Evolutionary conservation across 495 filamentous ascomycete species (phyloP).

Genomic region (Xylaria venustula): DNA sequence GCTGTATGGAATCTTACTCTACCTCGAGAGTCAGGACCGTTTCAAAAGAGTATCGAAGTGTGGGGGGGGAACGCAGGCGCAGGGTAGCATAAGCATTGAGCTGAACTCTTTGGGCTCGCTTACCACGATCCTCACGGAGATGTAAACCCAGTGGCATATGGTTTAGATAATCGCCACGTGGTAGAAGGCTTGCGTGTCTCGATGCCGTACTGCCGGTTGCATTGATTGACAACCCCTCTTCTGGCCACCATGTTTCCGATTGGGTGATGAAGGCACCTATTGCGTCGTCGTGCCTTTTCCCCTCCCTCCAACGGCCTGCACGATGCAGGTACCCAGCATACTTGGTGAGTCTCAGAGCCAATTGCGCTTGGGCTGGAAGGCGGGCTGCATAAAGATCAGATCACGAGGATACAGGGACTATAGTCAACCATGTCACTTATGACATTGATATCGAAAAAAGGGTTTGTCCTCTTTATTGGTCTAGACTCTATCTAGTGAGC

Average conservation of each 20-base stretch:
- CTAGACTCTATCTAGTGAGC: background rate
- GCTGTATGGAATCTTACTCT: no score
- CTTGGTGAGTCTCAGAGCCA: background rate
- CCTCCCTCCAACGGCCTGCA: no score
- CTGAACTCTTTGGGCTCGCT: background rate
- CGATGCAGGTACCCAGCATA: constrained; percentile 7
- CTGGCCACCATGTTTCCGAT: background rate
- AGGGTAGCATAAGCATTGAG: background rate
- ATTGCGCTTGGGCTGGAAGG: background rate
- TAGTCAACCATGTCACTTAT: no score
- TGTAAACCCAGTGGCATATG: no score
- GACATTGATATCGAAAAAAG: background rate
- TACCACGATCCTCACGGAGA: background rate
- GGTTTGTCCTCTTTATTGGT: background rate
- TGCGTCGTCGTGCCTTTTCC: no score
- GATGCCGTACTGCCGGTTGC: background rate
- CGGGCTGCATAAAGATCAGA: background rate
- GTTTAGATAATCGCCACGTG: background rate
- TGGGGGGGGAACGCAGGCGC: no score
- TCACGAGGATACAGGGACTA: background rate
- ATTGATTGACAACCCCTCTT: constrained; percentile 1
- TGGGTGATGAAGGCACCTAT: background rate
- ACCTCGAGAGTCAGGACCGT: no score
- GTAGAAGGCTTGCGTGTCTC: background rate
- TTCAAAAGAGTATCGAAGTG: no score